Conservation (phyloP, 140 eudicot species). For the Eryngium alpinum region DNA sequence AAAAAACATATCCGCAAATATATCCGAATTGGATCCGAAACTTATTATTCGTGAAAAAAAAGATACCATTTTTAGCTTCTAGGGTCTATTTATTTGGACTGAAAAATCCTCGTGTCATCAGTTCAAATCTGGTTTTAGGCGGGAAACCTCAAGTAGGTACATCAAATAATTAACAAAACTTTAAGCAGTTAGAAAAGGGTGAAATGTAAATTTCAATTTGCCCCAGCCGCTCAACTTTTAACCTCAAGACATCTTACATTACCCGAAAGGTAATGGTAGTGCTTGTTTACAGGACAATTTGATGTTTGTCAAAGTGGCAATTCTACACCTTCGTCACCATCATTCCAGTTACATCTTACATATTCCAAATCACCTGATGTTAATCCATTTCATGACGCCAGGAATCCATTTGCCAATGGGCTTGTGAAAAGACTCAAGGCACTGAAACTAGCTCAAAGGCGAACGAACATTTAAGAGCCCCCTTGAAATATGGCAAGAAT, state of each 20-base stretch:
- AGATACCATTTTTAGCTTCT: too few relatives aligned
- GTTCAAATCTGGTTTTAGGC: too few relatives aligned
- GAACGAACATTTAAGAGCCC: slow-evolving; percentile 11
- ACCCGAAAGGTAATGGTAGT: slow-evolving; percentile 7
- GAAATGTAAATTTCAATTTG: not conserved
- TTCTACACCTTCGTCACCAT: slow-evolving; percentile 86
- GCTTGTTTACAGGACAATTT: slow-evolving; percentile 37
- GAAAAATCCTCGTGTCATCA: too few relatives aligned
- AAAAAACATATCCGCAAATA: too few relatives aligned
- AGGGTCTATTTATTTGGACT: too few relatives aligned
- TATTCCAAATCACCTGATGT: slow-evolving; percentile 30
- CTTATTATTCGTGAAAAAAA: too few relatives aligned
- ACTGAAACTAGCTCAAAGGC: slow-evolving; percentile 14
- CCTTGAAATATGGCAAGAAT: slow-evolving; percentile 14
- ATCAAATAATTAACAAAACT: too few relatives aligned
- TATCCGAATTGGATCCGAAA: too few relatives aligned
- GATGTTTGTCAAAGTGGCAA: slow-evolving; percentile 88
- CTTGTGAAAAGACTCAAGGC: slow-evolving; percentile 17
- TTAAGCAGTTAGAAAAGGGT: too few relatives aligned
- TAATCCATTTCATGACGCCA: slow-evolving; percentile 25
- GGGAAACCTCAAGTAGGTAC: too few relatives aligned
- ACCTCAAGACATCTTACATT: slow-evolving; percentile 21
- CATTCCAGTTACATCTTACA: slow-evolving; percentile 39
- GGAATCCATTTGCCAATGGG: slow-evolving; percentile 30
- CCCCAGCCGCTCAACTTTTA: slow-evolving; percentile 25